Conservation (phyloP, 305 asterid genomes). For the Euphrasia arctica region DNA sequence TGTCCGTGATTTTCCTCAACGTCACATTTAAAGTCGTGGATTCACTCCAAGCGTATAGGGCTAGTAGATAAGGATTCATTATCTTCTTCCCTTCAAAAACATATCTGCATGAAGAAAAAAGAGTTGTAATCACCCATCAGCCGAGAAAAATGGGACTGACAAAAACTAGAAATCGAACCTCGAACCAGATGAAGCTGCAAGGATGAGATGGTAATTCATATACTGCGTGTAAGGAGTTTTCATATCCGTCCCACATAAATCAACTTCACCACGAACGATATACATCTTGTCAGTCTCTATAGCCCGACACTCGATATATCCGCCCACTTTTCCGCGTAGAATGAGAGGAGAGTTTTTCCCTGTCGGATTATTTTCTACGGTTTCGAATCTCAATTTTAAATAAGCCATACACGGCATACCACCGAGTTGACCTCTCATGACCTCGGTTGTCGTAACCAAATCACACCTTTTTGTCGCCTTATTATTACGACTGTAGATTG, state of each 20-base stretch:
- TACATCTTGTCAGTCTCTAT: conserved; percentile 40
- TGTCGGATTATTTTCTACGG: not conserved
- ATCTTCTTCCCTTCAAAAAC: conserved; percentile 42
- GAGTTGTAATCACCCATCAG: too few species aligned
- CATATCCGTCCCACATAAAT: conserved; percentile 36
- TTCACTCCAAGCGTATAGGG: conserved; percentile 36
- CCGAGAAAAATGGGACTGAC: too few species aligned
- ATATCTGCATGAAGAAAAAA: conserved; percentile 30
- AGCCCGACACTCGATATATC: conserved; percentile 32
- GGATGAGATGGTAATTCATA: conserved; percentile 47
- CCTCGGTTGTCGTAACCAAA: conserved; percentile 30
- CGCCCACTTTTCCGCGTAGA: conserved; percentile 41
- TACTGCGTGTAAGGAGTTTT: conserved; percentile 59
- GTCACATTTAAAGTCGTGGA: conserved; percentile 40
- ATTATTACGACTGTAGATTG: not conserved
- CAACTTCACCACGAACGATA: conserved; percentile 44
- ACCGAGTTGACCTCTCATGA: conserved; percentile 46
- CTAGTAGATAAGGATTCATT: conserved; percentile 41
- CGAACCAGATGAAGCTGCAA: conserved; percentile 56
- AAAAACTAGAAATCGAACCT: conserved; percentile 32
- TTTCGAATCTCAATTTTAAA: conserved; percentile 34
- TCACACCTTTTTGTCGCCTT: not conserved
- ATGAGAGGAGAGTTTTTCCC: not conserved
- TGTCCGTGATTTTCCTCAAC: conserved; percentile 29
- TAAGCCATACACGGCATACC: conserved; percentile 42